Conservation (phyloP, 805 yeast genomes). For the Cephaloascus fragrans region DNA sequence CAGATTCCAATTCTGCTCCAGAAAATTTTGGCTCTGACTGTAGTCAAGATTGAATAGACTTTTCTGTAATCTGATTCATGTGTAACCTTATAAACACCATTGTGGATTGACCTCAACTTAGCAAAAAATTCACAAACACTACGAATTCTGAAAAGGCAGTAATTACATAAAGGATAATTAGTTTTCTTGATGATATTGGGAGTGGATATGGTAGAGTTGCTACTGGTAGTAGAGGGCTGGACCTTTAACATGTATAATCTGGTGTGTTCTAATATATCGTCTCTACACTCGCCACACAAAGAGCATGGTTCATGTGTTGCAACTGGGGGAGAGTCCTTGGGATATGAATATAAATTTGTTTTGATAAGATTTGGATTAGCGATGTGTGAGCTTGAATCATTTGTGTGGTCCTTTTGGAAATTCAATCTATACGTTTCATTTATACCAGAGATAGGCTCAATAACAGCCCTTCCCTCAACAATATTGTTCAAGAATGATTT, state of each 20-base stretch:
- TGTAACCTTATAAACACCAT: constrained; percentile 51
- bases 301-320: constrained; percentile 73
- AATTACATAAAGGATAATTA: constrained; percentile 66
- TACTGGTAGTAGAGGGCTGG: constrained; percentile 2
- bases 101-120: constrained; percentile 52
- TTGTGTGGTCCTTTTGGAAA: constrained; percentile 5
- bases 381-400: neutral
- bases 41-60: constrained; percentile 43
- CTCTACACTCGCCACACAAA: constrained; percentile 73
- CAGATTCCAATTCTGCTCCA: constrained; percentile 82
- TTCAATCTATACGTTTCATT: constrained; percentile 59
- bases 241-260: constrained; percentile 63
- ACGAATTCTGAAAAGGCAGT: constrained; percentile 71
- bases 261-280: constrained; percentile 64
- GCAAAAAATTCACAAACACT: constrained; percentile 78
- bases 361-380: constrained; percentile 6
- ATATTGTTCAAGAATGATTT: constrained; percentile 55
- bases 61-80: constrained; percentile 20
- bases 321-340: constrained; percentile 49
- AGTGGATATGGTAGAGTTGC: constrained; percentile 6
- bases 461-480: constrained; percentile 69
- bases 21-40: constrained; percentile 63
- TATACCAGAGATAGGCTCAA: constrained; percentile 80
- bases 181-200: constrained; percentile 19
- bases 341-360: constrained; percentile 31